Conservation (phyloP, 345 rosid genomes). For the Salix arbutifolia region DNA sequence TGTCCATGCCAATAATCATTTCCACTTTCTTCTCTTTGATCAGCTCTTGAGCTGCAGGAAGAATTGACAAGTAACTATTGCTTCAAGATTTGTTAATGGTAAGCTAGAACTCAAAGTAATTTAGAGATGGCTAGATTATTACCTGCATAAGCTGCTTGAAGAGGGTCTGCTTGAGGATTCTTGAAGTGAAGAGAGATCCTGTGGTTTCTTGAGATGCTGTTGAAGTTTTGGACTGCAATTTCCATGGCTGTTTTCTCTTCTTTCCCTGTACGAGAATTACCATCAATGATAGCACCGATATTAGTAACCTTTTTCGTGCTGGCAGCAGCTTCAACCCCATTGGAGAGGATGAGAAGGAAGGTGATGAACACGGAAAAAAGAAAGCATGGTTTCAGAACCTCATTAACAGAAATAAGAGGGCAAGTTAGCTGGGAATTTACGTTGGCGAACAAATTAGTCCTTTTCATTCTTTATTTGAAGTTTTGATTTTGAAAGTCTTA, state of each 20-base stretch:
- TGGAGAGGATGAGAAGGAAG: not conserved
- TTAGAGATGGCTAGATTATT: not conserved
- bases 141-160: constrained; percentile 38
- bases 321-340: constrained; percentile 18
- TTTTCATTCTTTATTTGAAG: not conserved
- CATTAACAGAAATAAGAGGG: not conserved
- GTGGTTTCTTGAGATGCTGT: constrained; percentile 7
- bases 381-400: constrained; percentile 2
- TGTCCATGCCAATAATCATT: constrained; percentile 44
- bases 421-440: not conserved
- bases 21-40: constrained; percentile 32
- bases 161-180: constrained; percentile 23
- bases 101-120: not conserved
- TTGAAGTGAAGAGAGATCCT: constrained; percentile 29
- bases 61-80: not conserved
- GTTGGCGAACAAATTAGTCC: not conserved
- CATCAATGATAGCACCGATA: constrained; percentile 44
- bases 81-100: not conserved
- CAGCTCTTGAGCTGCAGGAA: constrained; percentile 34
- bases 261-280: constrained; percentile 28
- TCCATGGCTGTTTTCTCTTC: constrained; percentile 43
- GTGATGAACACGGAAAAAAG: constrained; percentile 2
- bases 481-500: not conserved
- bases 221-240: constrained; percentile 37
- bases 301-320: constrained; percentile 3